These are phyloP conservation scores for Myxozyma sirexii DNA, from an alignment of 805 yeast species.

Conservation along the genomic window DNA sequence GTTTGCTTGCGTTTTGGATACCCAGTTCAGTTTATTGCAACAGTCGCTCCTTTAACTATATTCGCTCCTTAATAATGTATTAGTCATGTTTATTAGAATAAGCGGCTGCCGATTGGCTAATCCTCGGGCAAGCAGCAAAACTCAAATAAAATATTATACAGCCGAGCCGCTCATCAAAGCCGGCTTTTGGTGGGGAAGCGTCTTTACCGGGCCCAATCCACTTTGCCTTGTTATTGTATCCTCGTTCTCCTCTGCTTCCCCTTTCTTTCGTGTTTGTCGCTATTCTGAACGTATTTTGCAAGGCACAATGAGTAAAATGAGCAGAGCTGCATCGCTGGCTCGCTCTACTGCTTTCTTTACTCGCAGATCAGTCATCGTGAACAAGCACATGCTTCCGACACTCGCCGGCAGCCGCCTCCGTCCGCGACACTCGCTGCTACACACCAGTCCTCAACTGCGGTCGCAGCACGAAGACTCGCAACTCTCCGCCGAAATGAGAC, in stretches of 20 bases:
- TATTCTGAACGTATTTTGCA: too few relatives aligned
- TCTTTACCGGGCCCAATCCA: not conserved
- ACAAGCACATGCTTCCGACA: not conserved
- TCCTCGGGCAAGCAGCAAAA: not conserved
- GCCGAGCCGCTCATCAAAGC: not conserved
- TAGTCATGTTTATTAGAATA: not conserved
- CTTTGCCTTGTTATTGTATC: not conserved
- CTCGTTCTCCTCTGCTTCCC: too few relatives aligned
- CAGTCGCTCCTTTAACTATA: too few relatives aligned
- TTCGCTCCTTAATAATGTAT: not conserved
- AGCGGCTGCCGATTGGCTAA: not conserved
- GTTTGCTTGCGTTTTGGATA: too few relatives aligned
- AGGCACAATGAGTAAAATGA: too few relatives aligned
- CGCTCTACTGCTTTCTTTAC: not conserved
- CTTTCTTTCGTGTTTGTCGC: too few relatives aligned
- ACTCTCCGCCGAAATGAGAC: slow-evolving; percentile 7
- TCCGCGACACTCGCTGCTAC: not conserved
- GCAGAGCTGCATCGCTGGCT: not conserved
- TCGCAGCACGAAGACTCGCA: not conserved
- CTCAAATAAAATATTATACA: not conserved
- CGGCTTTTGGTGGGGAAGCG: not conserved
- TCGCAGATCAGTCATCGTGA: not conserved
- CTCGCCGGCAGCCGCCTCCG: not conserved
- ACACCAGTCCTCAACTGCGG: not conserved
- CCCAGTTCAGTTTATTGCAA: too few relatives aligned